phyloP scores from a whole-genome alignment of 1,284 basidiomycete genomes.

The Laetiporus sulphureus region DNA sequence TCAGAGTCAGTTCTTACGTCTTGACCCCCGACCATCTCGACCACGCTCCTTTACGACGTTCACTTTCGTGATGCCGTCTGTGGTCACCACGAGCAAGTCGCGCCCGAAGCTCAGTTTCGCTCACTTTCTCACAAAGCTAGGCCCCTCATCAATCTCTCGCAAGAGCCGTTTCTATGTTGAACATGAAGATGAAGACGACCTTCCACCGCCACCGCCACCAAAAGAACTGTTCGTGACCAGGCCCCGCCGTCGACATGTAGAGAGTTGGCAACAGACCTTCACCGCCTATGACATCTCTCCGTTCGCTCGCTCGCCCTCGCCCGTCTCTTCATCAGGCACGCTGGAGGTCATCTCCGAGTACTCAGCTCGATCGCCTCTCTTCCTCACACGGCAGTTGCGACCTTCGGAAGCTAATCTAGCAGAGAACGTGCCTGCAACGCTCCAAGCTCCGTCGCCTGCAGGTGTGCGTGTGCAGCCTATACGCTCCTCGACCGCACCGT shows the following conservation, averaged over 20 bases:
- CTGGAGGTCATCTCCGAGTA: neutral
- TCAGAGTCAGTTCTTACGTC: too few species aligned
- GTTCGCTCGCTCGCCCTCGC: conserved; percentile 12
- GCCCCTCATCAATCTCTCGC: too few species aligned
- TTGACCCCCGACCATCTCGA: too few species aligned
- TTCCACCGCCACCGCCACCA: conserved; percentile 15
- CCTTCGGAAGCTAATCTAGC: conserved; percentile 11
- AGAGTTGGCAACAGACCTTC: conserved; percentile 15
- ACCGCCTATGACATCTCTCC: conserved; percentile 7
- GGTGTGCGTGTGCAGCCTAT: too few species aligned
- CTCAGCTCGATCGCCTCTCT: conserved; percentile 5
- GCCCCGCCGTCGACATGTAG: conserved; percentile 2
- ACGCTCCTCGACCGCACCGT: conserved; percentile 12
- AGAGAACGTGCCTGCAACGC: conserved; percentile 5
- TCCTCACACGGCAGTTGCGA: conserved; percentile 13
- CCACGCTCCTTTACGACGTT: too few species aligned
- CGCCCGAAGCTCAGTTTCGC: too few species aligned
- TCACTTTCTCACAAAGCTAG: too few species aligned
- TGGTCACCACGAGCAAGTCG: neutral
- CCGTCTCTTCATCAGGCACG: conserved; percentile 3
- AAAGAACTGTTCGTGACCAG: conserved; percentile 13
- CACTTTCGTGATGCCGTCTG: neutral
- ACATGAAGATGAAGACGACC: conserved; percentile 3
- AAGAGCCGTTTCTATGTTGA: too few species aligned
- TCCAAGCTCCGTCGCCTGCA: conserved; percentile 7